A percentile compares a stretch with the other conserved stretches of the same genome.
These are phyloP conservation scores for Yamadazyma nakazawae DNA, from an alignment of 805 yeast species.

Conservation along the genomic window DNA sequence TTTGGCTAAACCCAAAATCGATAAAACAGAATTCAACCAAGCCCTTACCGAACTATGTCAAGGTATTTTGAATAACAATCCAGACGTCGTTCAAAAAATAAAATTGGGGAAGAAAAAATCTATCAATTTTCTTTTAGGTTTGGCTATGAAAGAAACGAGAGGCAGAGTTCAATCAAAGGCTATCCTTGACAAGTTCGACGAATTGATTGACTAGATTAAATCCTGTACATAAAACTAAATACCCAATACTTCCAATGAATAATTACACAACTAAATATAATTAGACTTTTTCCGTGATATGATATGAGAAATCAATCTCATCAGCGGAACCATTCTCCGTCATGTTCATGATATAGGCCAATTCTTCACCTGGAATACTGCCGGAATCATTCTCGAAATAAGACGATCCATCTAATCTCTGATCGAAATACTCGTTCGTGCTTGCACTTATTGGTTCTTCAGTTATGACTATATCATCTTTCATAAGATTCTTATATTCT, in stretches of 20 bases:
- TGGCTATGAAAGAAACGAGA: conserved; percentile 74
- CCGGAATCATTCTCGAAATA: conserved; percentile 4
- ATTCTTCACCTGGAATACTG: conserved; percentile 7
- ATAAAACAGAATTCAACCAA: conserved; percentile 30
- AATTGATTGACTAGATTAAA: conserved; percentile 13
- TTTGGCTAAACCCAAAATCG: conserved; percentile 30
- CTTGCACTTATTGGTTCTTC: not conserved
- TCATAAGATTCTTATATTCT: conserved; percentile 12
- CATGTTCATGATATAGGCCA: conserved; percentile 12
- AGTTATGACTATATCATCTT: conserved; percentile 5
- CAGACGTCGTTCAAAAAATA: conserved; percentile 56
- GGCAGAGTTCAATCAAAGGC: conserved; percentile 50
- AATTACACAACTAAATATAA: not conserved
- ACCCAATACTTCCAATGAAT: not conserved
- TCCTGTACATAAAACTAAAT: conserved; percentile 1
- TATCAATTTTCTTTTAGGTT: conserved; percentile 77
- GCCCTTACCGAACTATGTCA: conserved; percentile 43
- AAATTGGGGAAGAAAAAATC: conserved; percentile 53
- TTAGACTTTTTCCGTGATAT: conserved; percentile 1
- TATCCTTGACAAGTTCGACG: conserved; percentile 24
- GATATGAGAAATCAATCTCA: conserved; percentile 6
- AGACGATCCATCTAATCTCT: conserved; percentile 8
- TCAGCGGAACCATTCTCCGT: not conserved
- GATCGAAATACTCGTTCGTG: conserved; percentile 3
- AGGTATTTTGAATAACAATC: conserved; percentile 43